Base-by-base conservation (phyloP, 805 yeast species). In the Ogataea salicorniae region DNA sequence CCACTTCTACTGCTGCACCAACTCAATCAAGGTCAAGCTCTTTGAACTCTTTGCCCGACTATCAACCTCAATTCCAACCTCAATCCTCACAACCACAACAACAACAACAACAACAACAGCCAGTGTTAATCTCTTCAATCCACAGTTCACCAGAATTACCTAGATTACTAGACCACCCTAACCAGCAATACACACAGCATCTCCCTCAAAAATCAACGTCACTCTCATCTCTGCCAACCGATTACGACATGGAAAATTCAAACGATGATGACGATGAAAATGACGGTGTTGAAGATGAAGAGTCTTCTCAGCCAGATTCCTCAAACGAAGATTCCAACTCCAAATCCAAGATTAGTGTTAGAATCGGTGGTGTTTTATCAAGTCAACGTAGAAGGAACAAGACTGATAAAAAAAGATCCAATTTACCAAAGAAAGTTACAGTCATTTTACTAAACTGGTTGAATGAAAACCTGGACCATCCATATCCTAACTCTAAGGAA, bases 361-460 rank as follows among this genome's bases (percentile, higher is more conserved):
- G 46, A 18, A 38, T 34, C 5, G 39, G 40, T 26, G 34, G 42
- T 22, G 34, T 33, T 23, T 38, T 38, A 22, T 16, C 14, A 9
- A 38, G 33, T 17, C 15, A 31, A 4, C 20, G 18, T 34, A 33
- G 18, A 15, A 22, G 17, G n/a, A 7, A 17, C 29, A 34, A 14
- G 9, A 35, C 23, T 13, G 29, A 35, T 26, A 68, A 66, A 51
- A 65, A 62, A 49, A 66, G 84, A 54, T 73, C 77, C 52, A 79
- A 79, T 59, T 65, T 79, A 46, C 83, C 84, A n/a, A 79, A 79
- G 61, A 79, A 76, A 56, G 77, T 82, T 3, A 79, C 84, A 0
- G 69, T 68, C 47, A 73, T 77, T 11, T 60, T 77, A 49, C 64
- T 79, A 42, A 73, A 68, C 54, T 79, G 84, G 84, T 64, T 79